These are phyloP conservation scores for Plectosphaerella cucumerina DNA, from an alignment of 2,329 filamentous ascomycete genomes.

Conservation along the genomic window DNA sequence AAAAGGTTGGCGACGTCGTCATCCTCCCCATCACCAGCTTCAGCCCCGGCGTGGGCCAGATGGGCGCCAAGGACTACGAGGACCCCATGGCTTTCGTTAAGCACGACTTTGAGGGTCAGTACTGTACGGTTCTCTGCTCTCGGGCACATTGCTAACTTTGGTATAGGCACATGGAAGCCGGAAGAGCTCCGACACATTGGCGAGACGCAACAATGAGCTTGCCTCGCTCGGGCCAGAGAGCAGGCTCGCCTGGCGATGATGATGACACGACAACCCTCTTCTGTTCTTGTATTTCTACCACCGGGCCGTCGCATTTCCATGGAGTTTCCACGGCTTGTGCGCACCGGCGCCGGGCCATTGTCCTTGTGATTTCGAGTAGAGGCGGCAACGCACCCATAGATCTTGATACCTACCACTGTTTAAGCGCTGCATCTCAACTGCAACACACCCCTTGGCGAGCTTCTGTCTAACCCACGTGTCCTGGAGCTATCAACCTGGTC, in stretches of 20 bases:
- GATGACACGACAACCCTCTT: neutral
- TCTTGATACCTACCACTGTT: no score
- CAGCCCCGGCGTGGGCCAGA: constrained; percentile 89
- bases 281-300: neutral
- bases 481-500: no score
- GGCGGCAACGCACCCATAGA: no score
- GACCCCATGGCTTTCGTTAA: constrained; percentile 97
- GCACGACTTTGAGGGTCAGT: constrained; percentile 88
- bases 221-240: no score
- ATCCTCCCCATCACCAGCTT: constrained; percentile 96
- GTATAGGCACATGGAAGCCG: constrained; percentile 69
- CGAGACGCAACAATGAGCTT: constrained; percentile 25
- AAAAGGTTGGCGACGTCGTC: constrained; percentile 89
- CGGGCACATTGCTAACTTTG: neutral
- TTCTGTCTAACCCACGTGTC: no score
- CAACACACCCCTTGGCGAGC: no score
- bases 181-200: constrained; percentile 69
- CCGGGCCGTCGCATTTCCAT: neutral
- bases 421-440: no score
- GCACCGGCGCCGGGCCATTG: no score
- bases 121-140: neutral
- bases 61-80: constrained; percentile 83
- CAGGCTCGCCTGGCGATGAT: no score
- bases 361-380: no score
- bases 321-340: neutral